Evolutionary conservation across 108 stramenopile genomes (phyloP), one percentile per base, ranked within the genome.

Genomic region (Skeletonema costatum): DNA sequence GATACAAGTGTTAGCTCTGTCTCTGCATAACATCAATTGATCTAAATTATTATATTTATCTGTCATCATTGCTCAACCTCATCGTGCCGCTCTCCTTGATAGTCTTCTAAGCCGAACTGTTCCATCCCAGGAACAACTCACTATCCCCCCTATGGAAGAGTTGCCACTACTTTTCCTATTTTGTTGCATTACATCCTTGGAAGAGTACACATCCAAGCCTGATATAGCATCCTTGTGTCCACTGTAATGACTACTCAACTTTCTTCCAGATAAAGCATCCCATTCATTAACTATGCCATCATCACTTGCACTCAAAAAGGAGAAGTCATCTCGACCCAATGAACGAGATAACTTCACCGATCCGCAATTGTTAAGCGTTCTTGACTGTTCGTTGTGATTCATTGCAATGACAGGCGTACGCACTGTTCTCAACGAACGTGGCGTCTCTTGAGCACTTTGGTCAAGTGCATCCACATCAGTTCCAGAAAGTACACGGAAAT

Each of bases 61-160:
- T 25, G 25, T 25, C 0, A 0, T 25, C 25, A 25, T 25, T 25
- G 25, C 25, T 25, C 25, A 25, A 0, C 25, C 25, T 25, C 25
- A 25, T 25, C 25, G 39, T 41, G 33, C 66, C 5, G 12, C 29
- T 41, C 36, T 63, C 29, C 78, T 50, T 48, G 82, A 72, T 32
- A 90, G 66, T 42, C 81, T 74, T 17, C 91, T 85, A 58, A 96
- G 51, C 10, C 89, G 71, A 64, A 96, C 81, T 4, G 92, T 93
- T n/a, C 94, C 94, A 84, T 96, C 92, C 90, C 91, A 92, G 5
- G 92, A 92, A 41, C 83, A 81, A n/a, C 86, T 87, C 32, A 94
- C 79, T 29, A 73, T 85, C 33, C 91, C 91, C 35, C 85, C 77
- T 33, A 90, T 64, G 19, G 19, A 21, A 30, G 72, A 70, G 42